Percentiles rank a stretch among this genome's conserved stretches.
Conservation (phyloP, 2,329 filamentous ascomycete species). For the Stachybotrys chlorohalonatus region DNA sequence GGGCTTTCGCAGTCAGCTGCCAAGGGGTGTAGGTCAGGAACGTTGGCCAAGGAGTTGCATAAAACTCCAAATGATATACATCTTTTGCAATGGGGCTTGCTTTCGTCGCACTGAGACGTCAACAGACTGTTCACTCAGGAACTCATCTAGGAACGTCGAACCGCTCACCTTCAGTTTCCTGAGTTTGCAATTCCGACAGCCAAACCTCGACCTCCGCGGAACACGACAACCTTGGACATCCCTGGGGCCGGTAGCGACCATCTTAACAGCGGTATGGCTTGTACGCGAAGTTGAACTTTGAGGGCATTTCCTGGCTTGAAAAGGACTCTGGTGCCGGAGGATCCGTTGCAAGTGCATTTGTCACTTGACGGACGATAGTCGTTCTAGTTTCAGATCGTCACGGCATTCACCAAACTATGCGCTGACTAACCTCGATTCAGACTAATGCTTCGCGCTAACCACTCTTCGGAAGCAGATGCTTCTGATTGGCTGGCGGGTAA, state of each 20-base stretch:
- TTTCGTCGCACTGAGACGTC: slow-evolving; percentile 33
- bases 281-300: background rate
- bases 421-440: slow-evolving; percentile 10
- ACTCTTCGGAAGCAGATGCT: slow-evolving; percentile 9
- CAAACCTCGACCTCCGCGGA: slow-evolving; percentile 29
- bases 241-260: too few relatives aligned
- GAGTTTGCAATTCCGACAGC: slow-evolving; percentile 43
- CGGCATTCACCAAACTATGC: background rate
- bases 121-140: background rate
- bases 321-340: background rate
- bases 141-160: background rate
- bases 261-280: too few relatives aligned
- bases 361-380: background rate
- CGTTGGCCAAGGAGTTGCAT: slow-evolving; percentile 30
- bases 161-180: slow-evolving; percentile 34
- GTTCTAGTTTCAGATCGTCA: background rate
- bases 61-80: slow-evolving; percentile 33
- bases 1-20: slow-evolving; percentile 11
- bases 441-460: slow-evolving; percentile 12
- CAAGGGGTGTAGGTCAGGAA: slow-evolving; percentile 27
- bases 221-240: background rate
- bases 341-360: background rate
- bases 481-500: slow-evolving; percentile 16
- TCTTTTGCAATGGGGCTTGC: slow-evolving; percentile 30
- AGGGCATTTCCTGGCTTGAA: background rate